Evolutionary conservation across 73 alveolate genomes (phyloP), one percentile per base, ranked within the genome.

Genomic region (Stentor coeruleus): DNA sequence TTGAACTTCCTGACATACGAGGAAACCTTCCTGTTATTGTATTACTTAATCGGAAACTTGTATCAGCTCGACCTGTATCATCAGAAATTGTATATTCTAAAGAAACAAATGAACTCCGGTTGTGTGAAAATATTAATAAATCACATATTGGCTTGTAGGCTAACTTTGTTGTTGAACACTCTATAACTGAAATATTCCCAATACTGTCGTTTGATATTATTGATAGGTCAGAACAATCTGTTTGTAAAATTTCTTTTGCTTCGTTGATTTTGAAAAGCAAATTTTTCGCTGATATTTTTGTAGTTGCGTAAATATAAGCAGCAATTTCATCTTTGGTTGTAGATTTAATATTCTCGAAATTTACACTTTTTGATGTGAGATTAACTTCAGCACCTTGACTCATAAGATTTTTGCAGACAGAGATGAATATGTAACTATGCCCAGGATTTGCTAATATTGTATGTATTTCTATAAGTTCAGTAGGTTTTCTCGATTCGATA

Each of bases 1-100:
- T 11, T 11, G 66, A 49, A 49, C 66, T 49, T 49, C 66, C 66
- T 11, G 28, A 11, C 66, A 49, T 11, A 11, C 66, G 6, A 6
- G 66, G 66, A 49, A 49, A 49, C 66, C 66, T 49, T 49, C 66
- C 66, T 11, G 66, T 49, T 6, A 49, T 49, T 11, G 66, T 49
- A 49, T 49, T 49, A 49, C 66, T 49, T 20, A 49, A 49, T 11
- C 66, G 66, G 20, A 49, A 49, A 49, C 66, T 49, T 11, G 66
- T 49, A 6, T 49, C 66, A 49, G 66, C 66, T 20, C 66, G 6
- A 11, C 66, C 66, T 11, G 66, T 49, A 49, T 49, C 66, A 6
- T 49, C 66, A 49, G 66, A 49, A 6, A 11, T 6, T 49, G 66
- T 49, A 49, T 49, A 49, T 49, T 49, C 66, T 11, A 49, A 20